Base-by-base conservation (phyloP, 768 basidiomycete genomes). In the Pleurotus tuoliensis region DNA sequence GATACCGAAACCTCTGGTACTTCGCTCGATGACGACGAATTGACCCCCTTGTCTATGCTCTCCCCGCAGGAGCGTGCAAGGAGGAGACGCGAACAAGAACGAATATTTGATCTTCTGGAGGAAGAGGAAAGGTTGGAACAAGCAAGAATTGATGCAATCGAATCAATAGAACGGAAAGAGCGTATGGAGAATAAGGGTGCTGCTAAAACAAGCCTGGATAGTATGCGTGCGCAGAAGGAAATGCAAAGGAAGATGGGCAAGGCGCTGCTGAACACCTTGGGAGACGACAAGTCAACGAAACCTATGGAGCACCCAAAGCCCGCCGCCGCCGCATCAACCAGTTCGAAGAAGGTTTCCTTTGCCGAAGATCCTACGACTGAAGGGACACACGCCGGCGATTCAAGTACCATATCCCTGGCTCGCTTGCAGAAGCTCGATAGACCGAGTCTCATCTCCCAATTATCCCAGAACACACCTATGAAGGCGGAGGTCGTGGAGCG, bases 201-300 rank as follows among this genome's bases (percentile, higher is more conserved):
- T 4, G 76, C 76, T 13, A 65, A 64, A 48, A 67, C 64, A 37
- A 77, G 77, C 58, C 70, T 71, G 52, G 74, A 70, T 48, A 71
- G 68, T 50, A 53, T 73, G 25, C 72, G 74, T 58, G 71, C 70
- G 18, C 72, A 74, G 1, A 76, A 73, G 56, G 78, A 86, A 57
- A 70, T 90, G 66, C 88, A 90, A 67, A 87, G 83, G 74, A 88
- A 83, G 71, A 89, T 92, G 87, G 90, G 88, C 2, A 83, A 78
- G 61, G 83, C 87, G 0, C 73, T 92, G 39, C 57, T 91, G 40
- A 67, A 69, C 46, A 77, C 77, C 56, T 65, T 80, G 55, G 68
- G 75, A 5, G 30, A 11, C 8, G 30, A 11, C 30, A 68, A 76
- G 45, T 68, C 73, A 22, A 47, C 22, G 13, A 47, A 22, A 18